A percentile compares a stretch with the other conserved stretches of the same genome.
Evolutionary conservation across 2,329 filamentous ascomycete genomes (phyloP).

Genomic region (Diaporthe sp.): DNA sequence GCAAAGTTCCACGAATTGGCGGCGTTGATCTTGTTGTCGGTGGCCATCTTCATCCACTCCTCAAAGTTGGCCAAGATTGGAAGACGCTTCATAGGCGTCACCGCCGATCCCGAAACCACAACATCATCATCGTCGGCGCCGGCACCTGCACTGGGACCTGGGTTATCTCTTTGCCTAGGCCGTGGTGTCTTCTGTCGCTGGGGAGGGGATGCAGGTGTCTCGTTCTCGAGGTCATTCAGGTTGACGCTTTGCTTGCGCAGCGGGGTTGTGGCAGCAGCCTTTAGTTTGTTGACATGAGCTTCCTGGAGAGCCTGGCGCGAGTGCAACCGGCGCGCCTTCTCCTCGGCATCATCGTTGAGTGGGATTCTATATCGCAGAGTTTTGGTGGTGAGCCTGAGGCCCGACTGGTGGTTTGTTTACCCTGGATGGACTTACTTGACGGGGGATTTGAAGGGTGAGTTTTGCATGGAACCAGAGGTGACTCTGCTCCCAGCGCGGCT

Average conservation of each 20-base stretch:
- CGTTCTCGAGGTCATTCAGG: constrained; percentile 70
- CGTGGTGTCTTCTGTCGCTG: constrained; percentile 60
- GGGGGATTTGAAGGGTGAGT: constrained; percentile 69
- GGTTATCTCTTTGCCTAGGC: constrained; percentile 48
- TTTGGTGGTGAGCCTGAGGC: background rate
- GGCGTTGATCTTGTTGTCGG: constrained; percentile 99
- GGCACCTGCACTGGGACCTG: constrained; percentile 45
- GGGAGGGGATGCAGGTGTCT: constrained; percentile 67
- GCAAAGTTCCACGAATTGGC: constrained; percentile 99
- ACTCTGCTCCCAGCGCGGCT: constrained; percentile 53
- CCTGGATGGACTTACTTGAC: constrained; percentile 61
- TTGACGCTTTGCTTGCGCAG: constrained; percentile 76
- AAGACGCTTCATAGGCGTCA: constrained; percentile 96
- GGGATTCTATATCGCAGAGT: constrained; percentile 75
- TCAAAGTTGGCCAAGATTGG: constrained; percentile 98
- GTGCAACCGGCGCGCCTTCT: constrained; percentile 89
- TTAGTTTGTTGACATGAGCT: constrained; percentile 91
- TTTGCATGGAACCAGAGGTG: constrained; percentile 59
- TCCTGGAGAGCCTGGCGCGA: constrained; percentile 91
- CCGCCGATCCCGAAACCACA: constrained; percentile 78
- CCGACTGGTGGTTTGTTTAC: constrained; percentile 23
- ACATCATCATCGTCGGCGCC: constrained; percentile 68
- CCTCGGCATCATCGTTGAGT: constrained; percentile 93
- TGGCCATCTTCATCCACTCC: constrained; percentile 99
- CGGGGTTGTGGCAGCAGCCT: constrained; percentile 78